Evolutionary conservation across 2,329 filamentous ascomycete genomes (phyloP).

Genomic region (Ophiostoma perfectum): DNA sequence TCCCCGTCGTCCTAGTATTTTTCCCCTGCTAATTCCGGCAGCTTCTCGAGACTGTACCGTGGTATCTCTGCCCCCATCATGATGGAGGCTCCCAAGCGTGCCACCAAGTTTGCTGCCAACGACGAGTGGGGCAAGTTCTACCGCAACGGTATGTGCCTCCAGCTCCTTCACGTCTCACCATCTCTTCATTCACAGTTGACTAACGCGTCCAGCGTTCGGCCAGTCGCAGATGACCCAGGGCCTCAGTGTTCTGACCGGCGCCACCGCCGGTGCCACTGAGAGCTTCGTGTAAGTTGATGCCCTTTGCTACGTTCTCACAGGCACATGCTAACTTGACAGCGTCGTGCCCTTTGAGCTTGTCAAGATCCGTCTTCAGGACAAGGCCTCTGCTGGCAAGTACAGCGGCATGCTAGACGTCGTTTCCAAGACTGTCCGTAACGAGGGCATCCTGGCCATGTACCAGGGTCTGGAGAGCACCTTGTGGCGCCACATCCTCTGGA

Average conservation of each 20-base stretch:
- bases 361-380: constrained; percentile 97
- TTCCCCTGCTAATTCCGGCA: constrained; percentile 33
- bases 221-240: constrained; percentile 83
- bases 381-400: constrained; percentile 84
- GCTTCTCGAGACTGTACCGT: constrained; percentile 85
- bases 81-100: constrained; percentile 67
- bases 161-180: too few species aligned
- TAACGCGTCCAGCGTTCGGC: constrained; percentile 55
- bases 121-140: constrained; percentile 97
- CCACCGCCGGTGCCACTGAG: constrained; percentile 91
- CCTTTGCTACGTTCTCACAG: too few species aligned
- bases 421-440: constrained; percentile 52
- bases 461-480: constrained; percentile 94
- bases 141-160: constrained; percentile 48
- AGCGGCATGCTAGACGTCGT: constrained; percentile 76
- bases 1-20: not conserved
- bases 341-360: constrained; percentile 97
- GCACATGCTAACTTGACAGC: constrained; percentile 19
- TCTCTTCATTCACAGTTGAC: too few species aligned
- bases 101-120: constrained; percentile 96
- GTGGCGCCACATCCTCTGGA: constrained; percentile 87
- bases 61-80: constrained; percentile 93
- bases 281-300: constrained; percentile 55
- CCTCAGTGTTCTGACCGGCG: constrained; percentile 87
- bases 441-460: constrained; percentile 74